Evolutionary conservation across 2,329 filamentous ascomycete species (phyloP), one percentile per base, ranked within the genome.

Genomic region (Dothistroma pini): DNA sequence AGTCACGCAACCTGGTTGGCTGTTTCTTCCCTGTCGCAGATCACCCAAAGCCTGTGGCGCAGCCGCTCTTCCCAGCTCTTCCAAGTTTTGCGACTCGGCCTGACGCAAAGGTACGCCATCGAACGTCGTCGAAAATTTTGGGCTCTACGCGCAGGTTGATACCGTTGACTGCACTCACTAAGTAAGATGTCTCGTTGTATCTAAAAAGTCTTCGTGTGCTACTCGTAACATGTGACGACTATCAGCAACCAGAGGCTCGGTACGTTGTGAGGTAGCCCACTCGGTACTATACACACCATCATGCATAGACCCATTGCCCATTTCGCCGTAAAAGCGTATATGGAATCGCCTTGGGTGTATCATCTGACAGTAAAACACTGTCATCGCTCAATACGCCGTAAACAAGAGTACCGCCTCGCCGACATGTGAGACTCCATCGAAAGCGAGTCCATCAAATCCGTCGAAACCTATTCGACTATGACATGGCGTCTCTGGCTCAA

Each of bases 401-500:
- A 53, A 11, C 14, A 25, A 11, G 48, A 31, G 51, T 32, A 53
- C 35, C 29, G 51, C 51, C 51, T 53, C 25, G 29, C 51, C n/a
- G 51, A 32, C 19, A 21, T 35, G 11, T 12, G 9, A 16, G 51
- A 53, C n/a, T n/a, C 29, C 51, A 35, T 12, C 31, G n/a, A 47
- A 21, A 16, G 52, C 32, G 22, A 56, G 54, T 65, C 57, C 47
- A 57, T 58, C 47, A 53, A 62, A 41, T 65, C 57, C 47, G 57
- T 56, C 51, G 56, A 64, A 51, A 48, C 56, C 57, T 62, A 66
- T 54, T 68, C 66, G 34, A 63, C 60, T 32, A 66, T 47, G 12
- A 64, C 31, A 19, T 62, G 58, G 22, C 64, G 59, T 59, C 64
- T 61, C 31, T 63, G 59, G n/a, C 59, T 60, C 41, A 66, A 54